Evolutionary conservation across 2,329 filamentous ascomycete species (phyloP).

Genomic region (Penicillium digitatum): DNA sequence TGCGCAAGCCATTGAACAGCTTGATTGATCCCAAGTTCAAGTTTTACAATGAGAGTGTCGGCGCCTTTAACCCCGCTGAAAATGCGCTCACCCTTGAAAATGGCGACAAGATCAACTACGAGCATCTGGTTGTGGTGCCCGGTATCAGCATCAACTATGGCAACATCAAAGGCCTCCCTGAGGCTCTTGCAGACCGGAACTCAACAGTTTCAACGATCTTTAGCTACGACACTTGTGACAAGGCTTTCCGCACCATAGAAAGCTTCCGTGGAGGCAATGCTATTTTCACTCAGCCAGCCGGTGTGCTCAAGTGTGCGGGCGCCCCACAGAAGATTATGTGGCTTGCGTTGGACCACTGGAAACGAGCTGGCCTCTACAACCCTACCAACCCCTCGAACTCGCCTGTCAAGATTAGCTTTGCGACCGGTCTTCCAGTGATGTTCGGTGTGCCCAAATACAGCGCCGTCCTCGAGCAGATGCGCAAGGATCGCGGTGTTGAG

Average conservation of each 20-base stretch:
- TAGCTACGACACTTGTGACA: slow-evolving; percentile 54
- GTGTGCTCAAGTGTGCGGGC: slow-evolving; percentile 59
- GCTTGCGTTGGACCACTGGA: slow-evolving; percentile 60
- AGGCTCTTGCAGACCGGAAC: slow-evolving; percentile 50
- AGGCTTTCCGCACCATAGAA: slow-evolving; percentile 50
- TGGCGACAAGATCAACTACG: slow-evolving; percentile 57
- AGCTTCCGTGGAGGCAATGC: slow-evolving; percentile 50
- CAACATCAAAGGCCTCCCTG: slow-evolving; percentile 54
- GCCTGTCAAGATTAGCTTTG: slow-evolving; percentile 52
- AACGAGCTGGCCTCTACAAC: slow-evolving; percentile 51
- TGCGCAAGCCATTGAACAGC: slow-evolving; percentile 50
- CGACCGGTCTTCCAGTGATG: slow-evolving; percentile 55
- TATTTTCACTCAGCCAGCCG: slow-evolving; percentile 58
- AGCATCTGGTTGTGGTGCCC: slow-evolving; percentile 62
- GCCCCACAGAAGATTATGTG: slow-evolving; percentile 62
- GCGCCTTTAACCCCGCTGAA: slow-evolving; percentile 52
- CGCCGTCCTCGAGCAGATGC: slow-evolving; percentile 51
- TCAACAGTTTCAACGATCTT: slow-evolving; percentile 56
- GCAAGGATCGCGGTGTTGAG: slow-evolving; percentile 54
- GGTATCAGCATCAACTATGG: slow-evolving; percentile 53
- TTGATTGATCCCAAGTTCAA: slow-evolving; percentile 59
- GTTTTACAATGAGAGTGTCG: slow-evolving; percentile 55
- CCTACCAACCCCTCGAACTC: slow-evolving; percentile 39
- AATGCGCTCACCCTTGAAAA: slow-evolving; percentile 55
- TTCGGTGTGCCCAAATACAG: slow-evolving; percentile 61